These are phyloP conservation scores for Rhodomyrtus psidioides DNA, from an alignment of 441 rosid species.

Conservation along the genomic window DNA sequence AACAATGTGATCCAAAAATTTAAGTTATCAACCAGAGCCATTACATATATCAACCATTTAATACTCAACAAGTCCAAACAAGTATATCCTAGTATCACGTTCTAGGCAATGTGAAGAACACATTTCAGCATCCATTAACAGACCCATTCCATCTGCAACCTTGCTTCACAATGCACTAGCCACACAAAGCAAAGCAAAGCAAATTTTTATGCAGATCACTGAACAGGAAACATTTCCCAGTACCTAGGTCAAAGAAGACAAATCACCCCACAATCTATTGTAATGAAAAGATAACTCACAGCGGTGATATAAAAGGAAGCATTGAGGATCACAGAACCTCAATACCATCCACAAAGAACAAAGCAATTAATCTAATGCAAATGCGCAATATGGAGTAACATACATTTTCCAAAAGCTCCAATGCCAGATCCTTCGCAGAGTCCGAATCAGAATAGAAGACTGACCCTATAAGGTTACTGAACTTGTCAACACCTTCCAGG, in stretches of 20 bases:
- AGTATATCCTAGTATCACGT: neutral
- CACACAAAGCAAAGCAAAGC: neutral
- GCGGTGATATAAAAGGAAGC: neutral
- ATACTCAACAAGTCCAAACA: neutral
- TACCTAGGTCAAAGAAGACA: neutral
- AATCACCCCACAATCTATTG: neutral
- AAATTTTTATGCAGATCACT: neutral
- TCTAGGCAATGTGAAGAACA: neutral
- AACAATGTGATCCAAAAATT: neutral
- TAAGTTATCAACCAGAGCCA: neutral
- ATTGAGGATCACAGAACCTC: neutral
- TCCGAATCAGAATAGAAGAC: conserved; percentile 86
- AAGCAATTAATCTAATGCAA: conserved; percentile 6
- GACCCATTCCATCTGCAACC: neutral
- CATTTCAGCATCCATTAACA: neutral
- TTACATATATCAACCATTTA: neutral
- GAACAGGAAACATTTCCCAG: neutral
- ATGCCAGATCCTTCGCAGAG: conserved; percentile 70
- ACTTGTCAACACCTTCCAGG: conserved; percentile 93
- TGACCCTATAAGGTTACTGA: conserved; percentile 90
- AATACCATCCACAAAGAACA: neutral
- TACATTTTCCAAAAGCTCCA: conserved; percentile 96
- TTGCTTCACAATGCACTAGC: neutral
- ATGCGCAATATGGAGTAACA: neutral
- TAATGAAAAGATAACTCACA: neutral